Percentiles rank a stretch among this genome's conserved stretches.
phyloP scores from a whole-genome alignment of 1,284 basidiomycete genomes.

The Chondrostereum purpureum region DNA sequence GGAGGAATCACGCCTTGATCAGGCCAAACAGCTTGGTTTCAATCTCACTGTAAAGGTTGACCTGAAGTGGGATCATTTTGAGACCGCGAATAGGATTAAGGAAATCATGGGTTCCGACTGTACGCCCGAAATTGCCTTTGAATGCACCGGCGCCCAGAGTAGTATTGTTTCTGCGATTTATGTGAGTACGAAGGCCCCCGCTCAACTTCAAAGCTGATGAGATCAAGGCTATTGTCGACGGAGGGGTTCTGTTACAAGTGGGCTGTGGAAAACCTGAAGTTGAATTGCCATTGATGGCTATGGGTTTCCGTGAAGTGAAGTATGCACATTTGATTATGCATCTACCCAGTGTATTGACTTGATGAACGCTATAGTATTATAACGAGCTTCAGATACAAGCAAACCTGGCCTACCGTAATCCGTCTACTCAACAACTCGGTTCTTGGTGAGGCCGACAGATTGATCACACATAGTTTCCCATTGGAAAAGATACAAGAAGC shows the following conservation, averaged over 20 bases:
- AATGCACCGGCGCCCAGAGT: constrained; percentile 43
- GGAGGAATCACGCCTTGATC: constrained; percentile 10
- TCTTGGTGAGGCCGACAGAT: constrained; percentile 42
- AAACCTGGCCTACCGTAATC: constrained; percentile 43
- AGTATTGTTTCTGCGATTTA: constrained; percentile 18
- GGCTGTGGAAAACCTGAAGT: constrained; percentile 18
- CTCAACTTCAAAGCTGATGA: background rate
- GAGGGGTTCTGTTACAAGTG: constrained; percentile 20
- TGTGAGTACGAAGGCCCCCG: constrained; percentile 4
- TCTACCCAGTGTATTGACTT: background rate
- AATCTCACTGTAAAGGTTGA: constrained; percentile 11
- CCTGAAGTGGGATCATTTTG: constrained; percentile 7
- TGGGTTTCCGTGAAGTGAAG: constrained; percentile 19
- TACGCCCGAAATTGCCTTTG: constrained; percentile 24
- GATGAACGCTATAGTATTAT: constrained; percentile 8
- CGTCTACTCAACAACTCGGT: constrained; percentile 38
- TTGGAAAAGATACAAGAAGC: constrained; percentile 46
- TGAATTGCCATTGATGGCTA: constrained; percentile 18
- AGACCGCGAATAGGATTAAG: constrained; percentile 7
- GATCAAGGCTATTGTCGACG: constrained; percentile 13
- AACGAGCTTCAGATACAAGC: constrained; percentile 16
- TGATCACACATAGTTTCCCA: constrained; percentile 50
- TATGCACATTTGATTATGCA: constrained; percentile 9
- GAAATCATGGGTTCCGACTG: constrained; percentile 4
- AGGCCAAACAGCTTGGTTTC: constrained; percentile 10